Evolutionary conservation across 2,329 filamentous ascomycete genomes (phyloP).

Genomic region (Huntiella bhutanensis): DNA sequence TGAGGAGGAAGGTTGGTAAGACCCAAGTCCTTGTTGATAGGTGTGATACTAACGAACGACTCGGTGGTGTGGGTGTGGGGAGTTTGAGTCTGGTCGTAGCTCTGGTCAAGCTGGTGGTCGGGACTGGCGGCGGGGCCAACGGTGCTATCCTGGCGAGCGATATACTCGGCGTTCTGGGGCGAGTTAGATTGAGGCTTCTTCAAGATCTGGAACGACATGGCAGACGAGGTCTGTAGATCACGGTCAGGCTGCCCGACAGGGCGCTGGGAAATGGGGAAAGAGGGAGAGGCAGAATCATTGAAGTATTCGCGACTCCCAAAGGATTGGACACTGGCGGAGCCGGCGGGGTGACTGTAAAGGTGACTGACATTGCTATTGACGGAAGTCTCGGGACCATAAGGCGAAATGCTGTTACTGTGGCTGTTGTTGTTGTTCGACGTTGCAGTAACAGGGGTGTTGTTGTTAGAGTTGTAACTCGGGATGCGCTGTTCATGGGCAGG

Average conservation of each 20-base stretch:
- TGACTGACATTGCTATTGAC: slow-evolving; percentile 14
- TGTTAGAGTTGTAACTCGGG: slow-evolving; percentile 13
- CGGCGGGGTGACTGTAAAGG: slow-evolving; percentile 13
- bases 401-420: slow-evolving; percentile 7
- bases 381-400: slow-evolving; percentile 12
- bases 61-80: slow-evolving; percentile 9
- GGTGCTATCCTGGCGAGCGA: slow-evolving; percentile 22
- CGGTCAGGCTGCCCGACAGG: slow-evolving; percentile 10
- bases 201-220: slow-evolving; percentile 27
- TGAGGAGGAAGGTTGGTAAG: slow-evolving; percentile 3
- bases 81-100: slow-evolving; percentile 19
- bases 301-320: slow-evolving; percentile 18
- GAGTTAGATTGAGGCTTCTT: slow-evolving; percentile 27
- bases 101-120: slow-evolving; percentile 23
- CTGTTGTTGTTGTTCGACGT: slow-evolving; percentile 15
- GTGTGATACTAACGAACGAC: slow-evolving; percentile 9
- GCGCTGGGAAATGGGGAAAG: slow-evolving; percentile 11
- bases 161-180: slow-evolving; percentile 20
- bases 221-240: slow-evolving; percentile 17
- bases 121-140: slow-evolving; percentile 25
- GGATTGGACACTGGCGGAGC: slow-evolving; percentile 9
- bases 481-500: slow-evolving; percentile 13
- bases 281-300: slow-evolving; percentile 22
- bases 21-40: slow-evolving; percentile 10
- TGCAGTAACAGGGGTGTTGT: slow-evolving; percentile 7